phyloP scores from a whole-genome alignment of 768 basidiomycete genomes.

The Mycena floridula region DNA sequence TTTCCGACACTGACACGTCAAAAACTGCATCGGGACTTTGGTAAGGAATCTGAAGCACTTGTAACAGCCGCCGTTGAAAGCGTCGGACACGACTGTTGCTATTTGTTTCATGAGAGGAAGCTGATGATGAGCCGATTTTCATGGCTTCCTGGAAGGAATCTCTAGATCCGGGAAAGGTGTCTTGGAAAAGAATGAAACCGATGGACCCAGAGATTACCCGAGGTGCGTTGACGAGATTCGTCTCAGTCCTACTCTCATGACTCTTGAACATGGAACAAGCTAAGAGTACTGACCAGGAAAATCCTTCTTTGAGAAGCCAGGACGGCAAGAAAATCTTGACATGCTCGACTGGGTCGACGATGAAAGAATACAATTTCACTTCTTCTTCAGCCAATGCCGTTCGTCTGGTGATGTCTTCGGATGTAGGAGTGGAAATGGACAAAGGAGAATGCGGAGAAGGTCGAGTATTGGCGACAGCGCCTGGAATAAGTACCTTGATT shows the following conservation, averaged over 20 bases:
- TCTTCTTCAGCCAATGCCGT: too few species aligned
- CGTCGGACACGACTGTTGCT: constrained; percentile 40
- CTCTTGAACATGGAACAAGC: constrained; percentile 1
- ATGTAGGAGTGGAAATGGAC: too few species aligned
- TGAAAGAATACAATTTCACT: too few species aligned
- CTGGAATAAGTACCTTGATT: too few species aligned
- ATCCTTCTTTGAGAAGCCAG: constrained; percentile 58
- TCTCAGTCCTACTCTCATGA: constrained; percentile 36
- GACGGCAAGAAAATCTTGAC: constrained; percentile 75
- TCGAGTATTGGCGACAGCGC: too few species aligned
- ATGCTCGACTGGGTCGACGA: too few species aligned
- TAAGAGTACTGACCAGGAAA: constrained; percentile 50
- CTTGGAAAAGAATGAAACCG: constrained; percentile 48
- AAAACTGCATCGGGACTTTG: too few species aligned
- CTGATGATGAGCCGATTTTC: constrained; percentile 37
- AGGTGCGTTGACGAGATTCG: constrained; percentile 39
- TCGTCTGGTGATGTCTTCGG: too few species aligned
- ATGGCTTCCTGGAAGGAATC: constrained; percentile 41
- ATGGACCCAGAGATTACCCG: constrained; percentile 61
- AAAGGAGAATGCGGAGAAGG: too few species aligned
- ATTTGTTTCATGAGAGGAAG: constrained; percentile 43
- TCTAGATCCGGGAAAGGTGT: constrained; percentile 42
- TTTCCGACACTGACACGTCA: constrained; percentile 34
- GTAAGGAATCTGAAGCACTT: too few species aligned
- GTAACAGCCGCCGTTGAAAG: constrained; percentile 42